A percentile compares a stretch with the other conserved stretches of the same genome.
Evolutionary conservation across 306 rosid species (phyloP).

Genomic region (Ammopiptanthus mongolicus): DNA sequence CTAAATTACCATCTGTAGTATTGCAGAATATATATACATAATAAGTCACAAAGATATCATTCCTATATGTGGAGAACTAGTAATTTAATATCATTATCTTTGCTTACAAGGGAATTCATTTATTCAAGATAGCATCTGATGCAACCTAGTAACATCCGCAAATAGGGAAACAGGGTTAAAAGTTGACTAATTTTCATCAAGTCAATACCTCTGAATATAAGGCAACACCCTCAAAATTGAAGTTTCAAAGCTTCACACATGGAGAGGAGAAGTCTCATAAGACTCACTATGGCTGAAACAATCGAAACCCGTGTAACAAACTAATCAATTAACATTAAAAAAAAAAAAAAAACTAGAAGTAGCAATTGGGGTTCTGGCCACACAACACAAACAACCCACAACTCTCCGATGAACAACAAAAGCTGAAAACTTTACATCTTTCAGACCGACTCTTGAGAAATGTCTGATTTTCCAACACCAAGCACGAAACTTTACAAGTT

Average conservation of each 20-base stretch:
- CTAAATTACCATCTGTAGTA: background rate
- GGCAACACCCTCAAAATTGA: background rate
- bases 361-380: slow-evolving; percentile 7
- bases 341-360: background rate
- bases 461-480: background rate
- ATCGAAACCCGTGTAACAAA: background rate
- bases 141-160: background rate
- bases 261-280: background rate
- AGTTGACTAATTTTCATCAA: slow-evolving; percentile 1
- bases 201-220: slow-evolving; percentile 5
- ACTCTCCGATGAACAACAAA: background rate
- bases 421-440: background rate
- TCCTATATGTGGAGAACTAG: background rate
- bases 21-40: background rate
- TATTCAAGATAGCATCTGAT: background rate
- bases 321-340: background rate
- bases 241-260: background rate
- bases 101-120: background rate
- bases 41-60: background rate
- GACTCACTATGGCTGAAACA: background rate
- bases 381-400: background rate
- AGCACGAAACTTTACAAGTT: slow-evolving; percentile 9
- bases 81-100: background rate
- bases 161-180: background rate
- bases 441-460: background rate